A percentile compares a stretch with the other conserved stretches of the same genome.
Evolutionary conservation across 2,329 filamentous ascomycete genomes (phyloP).

Genomic region (Cladosporium sp.): DNA sequence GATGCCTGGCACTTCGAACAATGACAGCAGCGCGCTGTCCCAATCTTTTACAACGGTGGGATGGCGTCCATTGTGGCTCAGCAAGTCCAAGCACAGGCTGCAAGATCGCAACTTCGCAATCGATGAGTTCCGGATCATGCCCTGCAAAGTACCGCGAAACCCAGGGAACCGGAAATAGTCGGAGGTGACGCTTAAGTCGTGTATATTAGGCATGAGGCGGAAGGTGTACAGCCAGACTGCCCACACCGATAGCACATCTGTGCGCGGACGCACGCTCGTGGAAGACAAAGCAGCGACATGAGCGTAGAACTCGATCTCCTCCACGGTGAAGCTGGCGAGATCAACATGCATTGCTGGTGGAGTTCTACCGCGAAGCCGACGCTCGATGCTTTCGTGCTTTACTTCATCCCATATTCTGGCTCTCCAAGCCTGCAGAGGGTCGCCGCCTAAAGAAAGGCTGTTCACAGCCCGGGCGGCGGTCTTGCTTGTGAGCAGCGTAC

Average conservation of each 20-base stretch:
- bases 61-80: neutral
- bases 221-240: conserved; percentile 6
- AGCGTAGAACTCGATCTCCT: conserved; percentile 4
- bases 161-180: conserved; percentile 11
- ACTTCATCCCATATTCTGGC: neutral
- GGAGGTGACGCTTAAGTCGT: conserved; percentile 14
- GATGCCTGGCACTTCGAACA: conserved; percentile 2
- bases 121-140: neutral
- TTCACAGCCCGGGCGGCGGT: conserved; percentile 6
- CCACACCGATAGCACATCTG: neutral
- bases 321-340: neutral
- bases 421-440: conserved; percentile 9
- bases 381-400: neutral
- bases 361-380: neutral
- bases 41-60: neutral
- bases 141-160: conserved; percentile 13
- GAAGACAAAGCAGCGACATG: neutral
- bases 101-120: conserved; percentile 14
- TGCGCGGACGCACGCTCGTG: neutral
- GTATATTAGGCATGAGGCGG: neutral
- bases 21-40: conserved; percentile 8
- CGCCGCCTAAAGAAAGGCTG: conserved; percentile 7
- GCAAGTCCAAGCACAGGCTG: conserved; percentile 19
- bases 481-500: conserved; percentile 11
- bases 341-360: neutral